Evolutionary conservation across 768 basidiomycete species (phyloP).

Genomic region (Suillus paluster): DNA sequence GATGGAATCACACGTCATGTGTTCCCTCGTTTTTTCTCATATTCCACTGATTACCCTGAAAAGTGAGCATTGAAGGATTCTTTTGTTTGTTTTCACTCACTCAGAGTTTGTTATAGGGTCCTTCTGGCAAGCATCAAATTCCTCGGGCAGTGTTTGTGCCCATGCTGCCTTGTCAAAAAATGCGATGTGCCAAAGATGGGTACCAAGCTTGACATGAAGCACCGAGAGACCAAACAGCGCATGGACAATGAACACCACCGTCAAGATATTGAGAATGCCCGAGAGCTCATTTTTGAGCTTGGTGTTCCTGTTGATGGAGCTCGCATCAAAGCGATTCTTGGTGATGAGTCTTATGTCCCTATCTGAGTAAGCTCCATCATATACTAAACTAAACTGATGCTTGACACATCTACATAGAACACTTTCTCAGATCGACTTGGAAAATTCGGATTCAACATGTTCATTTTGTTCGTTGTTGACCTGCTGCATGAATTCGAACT

Average conservation of each 20-base stretch:
- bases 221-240: not conserved
- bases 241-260: constrained; percentile 2
- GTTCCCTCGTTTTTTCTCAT: constrained; percentile 26
- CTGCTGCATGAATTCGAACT: no score
- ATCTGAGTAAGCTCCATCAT: constrained; percentile 1
- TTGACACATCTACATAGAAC: not conserved
- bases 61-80: not conserved
- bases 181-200: constrained; percentile 14
- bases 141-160: constrained; percentile 26
- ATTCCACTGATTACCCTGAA: constrained; percentile 30
- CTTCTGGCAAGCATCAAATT: constrained; percentile 27
- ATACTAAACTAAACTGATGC: not conserved
- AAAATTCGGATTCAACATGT: not conserved
- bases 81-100: not conserved
- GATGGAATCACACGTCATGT: constrained; percentile 20
- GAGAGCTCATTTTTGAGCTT: constrained; percentile 11
- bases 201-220: constrained; percentile 9
- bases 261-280: constrained; percentile 7
- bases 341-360: constrained; percentile 2
- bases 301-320: constrained; percentile 2
- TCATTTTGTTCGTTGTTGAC: not conserved
- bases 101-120: constrained; percentile 8
- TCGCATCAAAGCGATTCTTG: constrained; percentile 8
- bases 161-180: constrained; percentile 18
- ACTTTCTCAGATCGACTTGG: not conserved